Conservation (phyloP, 139 green algal species). For the Ostreobium quekettii region DNA sequence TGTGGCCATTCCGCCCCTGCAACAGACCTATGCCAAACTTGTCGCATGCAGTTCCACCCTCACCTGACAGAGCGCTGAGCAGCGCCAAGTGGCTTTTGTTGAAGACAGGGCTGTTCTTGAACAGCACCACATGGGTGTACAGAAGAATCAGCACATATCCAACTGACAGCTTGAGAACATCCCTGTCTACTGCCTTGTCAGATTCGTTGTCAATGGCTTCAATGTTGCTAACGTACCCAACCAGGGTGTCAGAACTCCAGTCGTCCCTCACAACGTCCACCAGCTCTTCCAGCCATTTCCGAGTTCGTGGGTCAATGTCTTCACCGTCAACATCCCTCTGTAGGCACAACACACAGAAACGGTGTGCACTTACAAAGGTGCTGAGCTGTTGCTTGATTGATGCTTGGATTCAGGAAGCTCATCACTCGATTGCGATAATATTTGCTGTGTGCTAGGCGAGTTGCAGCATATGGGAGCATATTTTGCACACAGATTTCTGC, state of each 20-base stretch:
- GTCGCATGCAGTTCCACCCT: too few species aligned
- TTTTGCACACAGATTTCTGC: background rate
- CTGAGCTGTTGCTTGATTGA: too few species aligned
- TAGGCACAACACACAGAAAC: constrained; percentile 1
- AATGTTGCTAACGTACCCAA: constrained; percentile 4
- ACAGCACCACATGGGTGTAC: constrained; percentile 21
- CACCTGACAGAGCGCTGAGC: constrained; percentile 1
- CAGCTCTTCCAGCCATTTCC: constrained; percentile 14
- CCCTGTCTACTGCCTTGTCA: constrained; percentile 9
- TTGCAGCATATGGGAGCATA: background rate
- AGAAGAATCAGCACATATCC: constrained; percentile 24
- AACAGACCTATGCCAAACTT: too few species aligned
- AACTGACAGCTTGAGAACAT: constrained; percentile 8
- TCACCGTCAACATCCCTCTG: constrained; percentile 9
- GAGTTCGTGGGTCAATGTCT: constrained; percentile 7
- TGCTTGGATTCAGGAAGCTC: too few species aligned
- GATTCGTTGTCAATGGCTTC: constrained; percentile 1
- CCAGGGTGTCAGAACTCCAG: background rate
- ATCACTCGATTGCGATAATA: too few species aligned
- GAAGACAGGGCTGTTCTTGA: constrained; percentile 21
- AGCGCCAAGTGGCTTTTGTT: constrained; percentile 23
- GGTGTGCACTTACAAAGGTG: too few species aligned
- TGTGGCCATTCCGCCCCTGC: too few species aligned
- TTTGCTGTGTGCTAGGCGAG: too few species aligned
- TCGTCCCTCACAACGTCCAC: background rate